These are phyloP conservation scores for Gnomoniopsis smithogilvyi DNA, from an alignment of 2,329 filamentous ascomycete species.

Conservation along the genomic window DNA sequence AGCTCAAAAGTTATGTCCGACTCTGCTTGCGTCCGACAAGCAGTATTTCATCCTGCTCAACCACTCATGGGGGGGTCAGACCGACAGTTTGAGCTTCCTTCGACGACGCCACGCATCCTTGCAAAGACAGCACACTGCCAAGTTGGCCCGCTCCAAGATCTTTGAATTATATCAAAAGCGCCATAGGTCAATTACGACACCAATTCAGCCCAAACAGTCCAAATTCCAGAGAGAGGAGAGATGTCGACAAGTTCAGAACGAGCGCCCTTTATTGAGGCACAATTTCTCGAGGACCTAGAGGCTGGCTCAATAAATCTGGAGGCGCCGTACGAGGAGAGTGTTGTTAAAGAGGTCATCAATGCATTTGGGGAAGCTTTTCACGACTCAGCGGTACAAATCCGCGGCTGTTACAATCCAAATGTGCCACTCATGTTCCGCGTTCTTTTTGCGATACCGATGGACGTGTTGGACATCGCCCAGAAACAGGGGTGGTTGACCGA, in stretches of 20 bases:
- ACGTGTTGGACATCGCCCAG: slow-evolving; percentile 11
- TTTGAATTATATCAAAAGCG: neutral
- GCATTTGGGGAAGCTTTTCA: slow-evolving; percentile 14
- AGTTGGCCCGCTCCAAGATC: neutral
- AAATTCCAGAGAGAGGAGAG: neutral
- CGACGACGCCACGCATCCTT: neutral
- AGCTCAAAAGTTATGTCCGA: neutral
- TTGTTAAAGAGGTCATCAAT: slow-evolving; percentile 10
- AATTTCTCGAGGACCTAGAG: slow-evolving; percentile 14
- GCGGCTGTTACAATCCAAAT: neutral
- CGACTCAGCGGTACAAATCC: slow-evolving; percentile 15
- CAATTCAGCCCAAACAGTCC: neutral
- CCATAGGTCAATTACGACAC: neutral
- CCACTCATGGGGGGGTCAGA: neutral
- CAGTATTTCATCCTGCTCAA: slow-evolving; percentile 6
- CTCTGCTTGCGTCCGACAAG: neutral
- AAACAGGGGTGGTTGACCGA: slow-evolving; percentile 7
- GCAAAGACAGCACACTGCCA: neutral
- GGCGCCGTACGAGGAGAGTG: slow-evolving; percentile 1
- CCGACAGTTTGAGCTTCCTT: neutral
- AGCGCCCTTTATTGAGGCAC: slow-evolving; percentile 14
- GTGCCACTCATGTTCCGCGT: slow-evolving; percentile 9
- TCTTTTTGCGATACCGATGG: slow-evolving; percentile 12
- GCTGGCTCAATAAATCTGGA: slow-evolving; percentile 6
- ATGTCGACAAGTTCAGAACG: slow-evolving; percentile 17